A percentile compares a stretch with the other conserved stretches of the same genome.
Conservation (phyloP, 176 grass and related monocot genomes). For the Chrysopogon serrulatus region DNA sequence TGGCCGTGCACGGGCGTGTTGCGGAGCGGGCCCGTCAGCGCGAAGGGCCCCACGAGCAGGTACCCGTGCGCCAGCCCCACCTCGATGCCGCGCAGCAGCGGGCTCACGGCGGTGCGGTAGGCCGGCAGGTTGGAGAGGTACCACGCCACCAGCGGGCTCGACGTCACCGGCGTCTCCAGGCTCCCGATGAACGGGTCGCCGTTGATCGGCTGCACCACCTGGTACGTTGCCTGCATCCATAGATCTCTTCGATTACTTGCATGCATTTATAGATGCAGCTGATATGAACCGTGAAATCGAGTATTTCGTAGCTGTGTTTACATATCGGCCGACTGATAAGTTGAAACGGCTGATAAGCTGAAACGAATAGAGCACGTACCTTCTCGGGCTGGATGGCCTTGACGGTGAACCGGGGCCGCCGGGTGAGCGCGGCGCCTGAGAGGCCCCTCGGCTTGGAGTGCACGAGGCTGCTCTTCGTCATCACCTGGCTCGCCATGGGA, state of each 20-base stretch:
- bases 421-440: conserved; percentile 37
- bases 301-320: too few species aligned
- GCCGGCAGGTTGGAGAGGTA: conserved; percentile 98
- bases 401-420: conserved; percentile 57
- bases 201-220: conserved; percentile 96
- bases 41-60: conserved; percentile 92
- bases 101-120: conserved; percentile 93
- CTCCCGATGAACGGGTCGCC: conserved; percentile 96
- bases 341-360: too few species aligned
- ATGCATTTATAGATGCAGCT: too few species aligned
- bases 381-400: conserved; percentile 78
- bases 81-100: conserved; percentile 90
- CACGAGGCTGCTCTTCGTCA: conserved; percentile 52
- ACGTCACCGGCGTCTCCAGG: conserved; percentile 85
- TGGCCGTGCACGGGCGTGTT: conserved; percentile 80
- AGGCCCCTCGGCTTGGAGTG: conserved; percentile 51
- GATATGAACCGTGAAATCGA: too few species aligned
- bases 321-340: too few species aligned
- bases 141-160: conserved; percentile 86
- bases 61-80: conserved; percentile 90
- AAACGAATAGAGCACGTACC: too few species aligned
- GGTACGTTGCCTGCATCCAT: conserved; percentile 71
- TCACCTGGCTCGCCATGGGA: conserved; percentile 83
- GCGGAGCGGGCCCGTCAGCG: conserved; percentile 83
- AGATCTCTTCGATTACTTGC: too few species aligned